These are phyloP conservation scores for Henckelia pumila DNA, from an alignment of 257 asterid species.

Conservation along the genomic window DNA sequence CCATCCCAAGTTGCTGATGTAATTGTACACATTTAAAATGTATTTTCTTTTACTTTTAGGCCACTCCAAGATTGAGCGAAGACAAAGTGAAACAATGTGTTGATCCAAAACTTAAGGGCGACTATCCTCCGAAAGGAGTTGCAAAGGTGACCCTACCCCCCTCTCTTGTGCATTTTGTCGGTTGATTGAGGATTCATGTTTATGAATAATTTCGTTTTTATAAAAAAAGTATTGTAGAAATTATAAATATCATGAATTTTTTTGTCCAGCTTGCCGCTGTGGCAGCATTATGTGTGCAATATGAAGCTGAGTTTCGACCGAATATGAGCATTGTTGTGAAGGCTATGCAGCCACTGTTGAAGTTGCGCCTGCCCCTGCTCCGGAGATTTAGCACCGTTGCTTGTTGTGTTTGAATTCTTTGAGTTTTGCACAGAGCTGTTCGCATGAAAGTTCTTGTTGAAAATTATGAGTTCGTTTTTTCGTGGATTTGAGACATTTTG, in stretches of 20 bases:
- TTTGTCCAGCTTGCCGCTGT: constrained; percentile 76
- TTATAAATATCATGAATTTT: constrained; percentile 15
- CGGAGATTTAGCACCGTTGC: constrained; percentile 35
- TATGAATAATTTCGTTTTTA: too few relatives aligned
- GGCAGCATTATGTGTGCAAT: constrained; percentile 89
- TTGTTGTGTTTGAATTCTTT: constrained; percentile 22
- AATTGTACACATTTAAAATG: constrained; percentile 1
- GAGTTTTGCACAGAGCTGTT: constrained; percentile 33
- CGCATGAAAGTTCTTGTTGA: background rate
- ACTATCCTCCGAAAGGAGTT: constrained; percentile 83
- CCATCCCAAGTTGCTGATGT: background rate
- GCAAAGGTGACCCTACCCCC: constrained; percentile 63
- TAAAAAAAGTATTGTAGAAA: background rate
- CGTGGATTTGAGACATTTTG: constrained; percentile 26
- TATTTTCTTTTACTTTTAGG: constrained; percentile 38
- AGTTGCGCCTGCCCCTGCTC: constrained; percentile 53
- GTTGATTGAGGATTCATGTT: too few relatives aligned
- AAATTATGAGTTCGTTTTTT: constrained; percentile 10
- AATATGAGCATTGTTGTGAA: constrained; percentile 90
- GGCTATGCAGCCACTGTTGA: constrained; percentile 82
- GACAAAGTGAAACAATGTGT: constrained; percentile 91
- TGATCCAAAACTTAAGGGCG: constrained; percentile 77
- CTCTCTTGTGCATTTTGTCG: too few relatives aligned
- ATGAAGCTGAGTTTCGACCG: constrained; percentile 89
- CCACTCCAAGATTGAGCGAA: constrained; percentile 86